Conservation (phyloP, 306 rosid species). For the Trifolium dubium region DNA sequence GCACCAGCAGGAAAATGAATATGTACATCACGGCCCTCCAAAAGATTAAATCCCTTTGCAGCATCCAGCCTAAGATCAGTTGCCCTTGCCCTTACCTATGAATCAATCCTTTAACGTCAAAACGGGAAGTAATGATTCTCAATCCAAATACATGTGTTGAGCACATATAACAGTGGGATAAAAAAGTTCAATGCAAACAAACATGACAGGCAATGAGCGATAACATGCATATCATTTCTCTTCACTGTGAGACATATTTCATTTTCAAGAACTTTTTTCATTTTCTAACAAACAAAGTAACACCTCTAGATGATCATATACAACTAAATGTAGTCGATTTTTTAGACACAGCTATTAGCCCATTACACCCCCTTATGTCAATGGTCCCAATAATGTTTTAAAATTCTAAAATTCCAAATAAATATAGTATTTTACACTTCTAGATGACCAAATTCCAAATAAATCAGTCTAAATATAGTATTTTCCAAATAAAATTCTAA, state of each 20-base stretch:
- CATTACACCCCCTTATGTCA: slow-evolving; percentile 4
- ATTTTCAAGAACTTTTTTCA: slow-evolving; percentile 5
- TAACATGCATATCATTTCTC: slow-evolving; percentile 1
- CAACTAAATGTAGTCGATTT: slow-evolving; percentile 12
- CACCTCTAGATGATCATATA: slow-evolving; percentile 11
- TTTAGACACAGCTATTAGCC: slow-evolving; percentile 2
- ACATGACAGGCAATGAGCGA: slow-evolving; percentile 4
- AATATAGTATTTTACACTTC: background rate
- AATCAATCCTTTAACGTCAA: slow-evolving; percentile 38
- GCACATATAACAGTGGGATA: slow-evolving; percentile 19
- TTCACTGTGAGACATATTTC: background rate
- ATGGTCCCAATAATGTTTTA: background rate
- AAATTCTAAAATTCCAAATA: background rate
- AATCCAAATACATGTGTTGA: slow-evolving; percentile 36
- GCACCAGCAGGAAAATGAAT: slow-evolving; percentile 99
- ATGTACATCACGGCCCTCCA: slow-evolving; percentile 94
- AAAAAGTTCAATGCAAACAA: slow-evolving; percentile 31
- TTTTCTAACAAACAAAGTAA: slow-evolving; percentile 2
- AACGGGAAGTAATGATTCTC: slow-evolving; percentile 30
- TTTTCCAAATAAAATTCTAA: too few relatives aligned
- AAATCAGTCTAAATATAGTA: too few relatives aligned
- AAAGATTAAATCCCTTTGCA: slow-evolving; percentile 62
- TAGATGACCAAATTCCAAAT: too few relatives aligned
- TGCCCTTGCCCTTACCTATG: slow-evolving; percentile 88
- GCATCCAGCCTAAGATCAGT: slow-evolving; percentile 75